Evolutionary conservation across 495 filamentous ascomycete species (phyloP).

Genomic region (Lindgomyces ingoldianus): DNA sequence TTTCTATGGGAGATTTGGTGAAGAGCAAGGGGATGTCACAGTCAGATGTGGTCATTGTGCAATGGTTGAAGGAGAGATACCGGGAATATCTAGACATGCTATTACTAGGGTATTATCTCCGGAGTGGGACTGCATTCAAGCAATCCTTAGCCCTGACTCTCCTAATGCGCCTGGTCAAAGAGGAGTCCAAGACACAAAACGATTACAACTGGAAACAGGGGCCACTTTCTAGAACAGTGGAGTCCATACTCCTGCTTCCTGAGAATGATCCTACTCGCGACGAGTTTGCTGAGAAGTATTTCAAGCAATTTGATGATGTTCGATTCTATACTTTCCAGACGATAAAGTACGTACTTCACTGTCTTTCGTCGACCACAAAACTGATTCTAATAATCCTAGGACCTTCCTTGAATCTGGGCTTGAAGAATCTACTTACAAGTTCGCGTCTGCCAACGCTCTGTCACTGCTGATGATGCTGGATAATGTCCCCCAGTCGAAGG

Average conservation of each 20-base stretch:
- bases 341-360: constrained; percentile 59
- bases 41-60: constrained; percentile 69
- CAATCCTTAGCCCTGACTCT: constrained; percentile 68
- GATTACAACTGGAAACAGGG: constrained; percentile 64
- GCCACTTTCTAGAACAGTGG: constrained; percentile 65
- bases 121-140: constrained; percentile 24
- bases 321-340: constrained; percentile 75
- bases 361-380: not conserved
- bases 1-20: constrained; percentile 70
- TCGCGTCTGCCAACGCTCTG: constrained; percentile 24
- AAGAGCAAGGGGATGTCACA: constrained; percentile 63
- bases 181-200: constrained; percentile 60
- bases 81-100: constrained; percentile 58
- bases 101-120: constrained; percentile 23
- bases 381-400: constrained; percentile 1
- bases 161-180: constrained; percentile 80
- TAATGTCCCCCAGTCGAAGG: constrained; percentile 51
- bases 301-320: constrained; percentile 80
- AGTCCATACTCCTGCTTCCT: constrained; percentile 59
- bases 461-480: constrained; percentile 49
- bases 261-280: constrained; percentile 59
- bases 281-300: constrained; percentile 74
- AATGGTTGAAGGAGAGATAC: constrained; percentile 77
- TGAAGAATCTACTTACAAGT: not conserved
- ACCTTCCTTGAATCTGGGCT: constrained; percentile 6